Conservation (phyloP, 2,329 filamentous ascomycete genomes). For the Apiospora kogelbergensis region DNA sequence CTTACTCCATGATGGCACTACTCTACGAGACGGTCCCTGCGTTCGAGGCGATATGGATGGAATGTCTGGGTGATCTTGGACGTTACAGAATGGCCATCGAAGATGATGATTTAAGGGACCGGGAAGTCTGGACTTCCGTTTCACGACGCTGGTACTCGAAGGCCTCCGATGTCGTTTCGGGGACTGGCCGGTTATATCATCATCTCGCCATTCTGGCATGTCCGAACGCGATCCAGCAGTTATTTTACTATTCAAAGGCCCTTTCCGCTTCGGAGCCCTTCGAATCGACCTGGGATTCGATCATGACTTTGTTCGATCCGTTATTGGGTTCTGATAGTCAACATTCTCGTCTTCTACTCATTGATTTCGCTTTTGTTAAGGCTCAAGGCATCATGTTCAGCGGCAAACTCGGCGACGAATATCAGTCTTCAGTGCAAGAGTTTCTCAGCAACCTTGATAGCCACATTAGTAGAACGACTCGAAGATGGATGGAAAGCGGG, state of each 20-base stretch:
- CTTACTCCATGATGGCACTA: conserved; percentile 87
- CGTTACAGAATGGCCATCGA: conserved; percentile 92
- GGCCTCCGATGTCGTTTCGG: conserved; percentile 74
- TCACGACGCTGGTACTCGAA: conserved; percentile 82
- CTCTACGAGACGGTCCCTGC: conserved; percentile 81
- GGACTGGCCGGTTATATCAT: conserved; percentile 79
- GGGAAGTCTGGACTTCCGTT: conserved; percentile 80
- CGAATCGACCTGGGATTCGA: conserved; percentile 64
- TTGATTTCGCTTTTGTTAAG: conserved; percentile 63
- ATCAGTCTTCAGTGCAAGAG: conserved; percentile 42
- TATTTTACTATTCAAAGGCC: conserved; percentile 71
- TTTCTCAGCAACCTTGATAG: conserved; percentile 56
- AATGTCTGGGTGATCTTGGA: conserved; percentile 84
- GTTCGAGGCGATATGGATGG: conserved; percentile 90
- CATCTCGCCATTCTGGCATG: conserved; percentile 79
- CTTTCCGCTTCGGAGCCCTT: conserved; percentile 70
- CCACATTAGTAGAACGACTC: conserved; percentile 52
- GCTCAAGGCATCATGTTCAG: conserved; percentile 66
- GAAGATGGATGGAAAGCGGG: conserved; percentile 53
- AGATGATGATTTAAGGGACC: conserved; percentile 71
- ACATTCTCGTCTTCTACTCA: conserved; percentile 37
- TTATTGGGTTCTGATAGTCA: conserved; percentile 39
- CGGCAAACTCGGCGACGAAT: conserved; percentile 44
- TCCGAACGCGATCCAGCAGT: conserved; percentile 67
- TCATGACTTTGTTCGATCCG: conserved; percentile 68